Evolutionary conservation across 169 alveolate genomes (phyloP), one percentile per base, ranked within the genome.

Genomic region (Plasmodium coatneyi): DNA sequence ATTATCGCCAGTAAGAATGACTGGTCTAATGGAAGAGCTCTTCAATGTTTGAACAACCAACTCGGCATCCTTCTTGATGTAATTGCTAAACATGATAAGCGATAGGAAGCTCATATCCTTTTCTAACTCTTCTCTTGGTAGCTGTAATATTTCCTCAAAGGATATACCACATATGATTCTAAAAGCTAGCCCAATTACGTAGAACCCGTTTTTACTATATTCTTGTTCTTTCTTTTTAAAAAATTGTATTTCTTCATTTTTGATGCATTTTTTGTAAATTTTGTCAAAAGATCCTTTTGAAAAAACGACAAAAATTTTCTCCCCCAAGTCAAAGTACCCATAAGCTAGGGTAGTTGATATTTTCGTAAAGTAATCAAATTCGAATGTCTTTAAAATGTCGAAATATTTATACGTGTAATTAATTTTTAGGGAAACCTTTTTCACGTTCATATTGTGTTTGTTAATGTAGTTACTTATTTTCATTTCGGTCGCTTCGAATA

Each of bases 1-100:
- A 80, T 96, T 95, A 79, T 96, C 97, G 25, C 97, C 97, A 22
- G 97, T 96, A 79, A 96, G 84, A 49, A 96, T 96, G 34, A 96
- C 95, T 1, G 97, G 96, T 39, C 97, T 92, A 39, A 96, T 96
- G 49, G 94, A 94, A 34, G 97, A 96, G 39, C 89, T 93, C 19
- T 94, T 95, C n/a, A 96, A 72, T 0, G 94, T 96, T 72, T 92
- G 94, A 14, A 96, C 60, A 16, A 96, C 97, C 30, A 72, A 28
- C 5, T 49, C 82, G 39, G 96, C 95, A 74, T 96, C 97, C 46
- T 70, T 82, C 30, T 96, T 92, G 14, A 96, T 95, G 25, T 93
- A 92, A 93, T 96, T 96, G 80, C 92, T 96, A 93, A 96, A 96
- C 82, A 96, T 80, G 10, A 96, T 92, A 14, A 96, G 79, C 1